phyloP scores from a whole-genome alignment of 202 grass and related monocot genomes.

The Zoysia matrella region DNA sequence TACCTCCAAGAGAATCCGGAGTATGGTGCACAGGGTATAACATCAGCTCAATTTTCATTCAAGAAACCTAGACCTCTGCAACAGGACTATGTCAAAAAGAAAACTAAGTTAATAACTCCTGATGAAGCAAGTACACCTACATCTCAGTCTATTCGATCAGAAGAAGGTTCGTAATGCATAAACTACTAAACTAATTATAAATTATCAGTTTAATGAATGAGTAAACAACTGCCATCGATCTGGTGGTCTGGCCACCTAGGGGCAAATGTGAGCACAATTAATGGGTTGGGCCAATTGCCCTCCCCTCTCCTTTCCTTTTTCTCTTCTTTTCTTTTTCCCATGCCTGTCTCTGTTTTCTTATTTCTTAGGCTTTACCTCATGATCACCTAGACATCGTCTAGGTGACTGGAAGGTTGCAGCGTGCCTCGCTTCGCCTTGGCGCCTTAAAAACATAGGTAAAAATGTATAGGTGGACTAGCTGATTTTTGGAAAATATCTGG shows the following conservation, averaged over 20 bases:
- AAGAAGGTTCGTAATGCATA: constrained; percentile 49
- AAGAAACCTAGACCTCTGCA: constrained; percentile 90
- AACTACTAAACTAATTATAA: neutral
- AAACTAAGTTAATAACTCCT: constrained; percentile 53
- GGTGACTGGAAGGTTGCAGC: constrained; percentile 42
- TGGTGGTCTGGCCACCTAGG: too few relatives aligned
- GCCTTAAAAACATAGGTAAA: constrained; percentile 14
- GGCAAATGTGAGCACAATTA: too few relatives aligned
- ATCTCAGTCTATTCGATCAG: constrained; percentile 38
- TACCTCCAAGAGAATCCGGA: constrained; percentile 85
- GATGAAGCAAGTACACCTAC: constrained; percentile 45
- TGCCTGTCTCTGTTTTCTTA: too few relatives aligned
- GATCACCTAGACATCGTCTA: neutral
- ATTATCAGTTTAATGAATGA: constrained; percentile 26
- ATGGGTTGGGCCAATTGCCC: too few relatives aligned
- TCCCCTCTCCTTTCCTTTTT: too few relatives aligned
- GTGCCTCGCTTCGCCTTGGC: too few relatives aligned
- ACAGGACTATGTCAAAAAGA: constrained; percentile 93
- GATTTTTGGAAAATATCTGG: neutral
- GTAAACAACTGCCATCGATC: constrained; percentile 7
- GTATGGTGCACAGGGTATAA: constrained; percentile 75
- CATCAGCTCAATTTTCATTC: constrained; percentile 85
- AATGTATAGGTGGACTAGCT: neutral
- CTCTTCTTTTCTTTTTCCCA: too few relatives aligned
- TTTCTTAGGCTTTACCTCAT: too few relatives aligned